A percentile compares a stretch with the other conserved stretches of the same genome.
Conservation (phyloP, 1,139 yeast species). For the Yamadazyma buinensis region DNA sequence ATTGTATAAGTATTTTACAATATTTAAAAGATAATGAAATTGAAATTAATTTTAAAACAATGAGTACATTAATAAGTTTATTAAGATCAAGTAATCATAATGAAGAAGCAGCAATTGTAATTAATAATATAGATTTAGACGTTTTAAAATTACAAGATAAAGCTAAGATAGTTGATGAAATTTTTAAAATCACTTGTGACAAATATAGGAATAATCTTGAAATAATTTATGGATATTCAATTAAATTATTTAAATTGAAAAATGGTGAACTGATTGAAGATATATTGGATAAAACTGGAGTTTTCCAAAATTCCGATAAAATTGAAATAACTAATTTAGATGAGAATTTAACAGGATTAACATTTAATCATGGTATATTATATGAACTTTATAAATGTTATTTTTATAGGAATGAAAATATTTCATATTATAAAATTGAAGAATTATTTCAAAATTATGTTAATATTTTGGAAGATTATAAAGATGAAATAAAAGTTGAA, state of each 20-base stretch:
- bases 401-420: background rate
- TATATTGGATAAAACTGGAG: slow-evolving; percentile 22
- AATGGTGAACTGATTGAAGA: slow-evolving; percentile 9
- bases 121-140: slow-evolving; percentile 29
- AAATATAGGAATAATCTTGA: slow-evolving; percentile 33
- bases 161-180: slow-evolving; percentile 23
- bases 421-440: slow-evolving; percentile 2
- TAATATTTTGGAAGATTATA: slow-evolving; percentile 3
- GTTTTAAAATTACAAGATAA: slow-evolving; percentile 18
- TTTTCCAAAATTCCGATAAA: slow-evolving; percentile 15
- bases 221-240: slow-evolving; percentile 36
- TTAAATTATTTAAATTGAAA: slow-evolving; percentile 22
- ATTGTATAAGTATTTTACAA: slow-evolving; percentile 29
- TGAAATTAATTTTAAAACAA: slow-evolving; percentile 21
- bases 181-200: slow-evolving; percentile 27
- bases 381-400: slow-evolving; percentile 22
- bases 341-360: slow-evolving; percentile 21
- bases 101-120: slow-evolving; percentile 34
- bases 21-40: slow-evolving; percentile 31
- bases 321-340: slow-evolving; percentile 19
- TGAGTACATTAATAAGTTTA: slow-evolving; percentile 24
- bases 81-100: slow-evolving; percentile 26
- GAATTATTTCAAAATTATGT: slow-evolving; percentile 6
- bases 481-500: slow-evolving; percentile 1
- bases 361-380: slow-evolving; percentile 21